phyloP scores from a whole-genome alignment of 805 yeast species.

The Saccharomycopsis sp. region DNA sequence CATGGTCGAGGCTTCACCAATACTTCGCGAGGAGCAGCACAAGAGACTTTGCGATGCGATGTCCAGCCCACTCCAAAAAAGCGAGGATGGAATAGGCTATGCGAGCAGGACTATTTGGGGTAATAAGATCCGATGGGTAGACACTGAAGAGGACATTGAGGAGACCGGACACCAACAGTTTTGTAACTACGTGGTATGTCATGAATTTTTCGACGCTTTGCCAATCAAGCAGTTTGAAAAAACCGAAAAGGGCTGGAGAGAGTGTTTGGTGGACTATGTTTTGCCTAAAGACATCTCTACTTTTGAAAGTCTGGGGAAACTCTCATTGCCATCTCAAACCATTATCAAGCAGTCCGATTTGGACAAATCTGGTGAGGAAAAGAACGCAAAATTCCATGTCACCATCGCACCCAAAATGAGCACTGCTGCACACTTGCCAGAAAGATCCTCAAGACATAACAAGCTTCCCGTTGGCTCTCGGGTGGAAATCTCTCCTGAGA shows the following conservation, averaged over 20 bases:
- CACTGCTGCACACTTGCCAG: constrained; percentile 51
- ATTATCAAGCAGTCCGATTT: constrained; percentile 15
- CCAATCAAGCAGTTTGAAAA: constrained; percentile 64
- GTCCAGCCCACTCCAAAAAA: constrained; percentile 19
- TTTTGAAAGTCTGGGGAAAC: constrained; percentile 13
- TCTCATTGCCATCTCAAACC: constrained; percentile 23
- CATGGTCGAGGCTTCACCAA: constrained; percentile 64
- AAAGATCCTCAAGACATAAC: constrained; percentile 39
- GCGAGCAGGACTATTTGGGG: constrained; percentile 41
- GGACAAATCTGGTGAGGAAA: constrained; percentile 12
- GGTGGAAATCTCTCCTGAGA: constrained; percentile 69
- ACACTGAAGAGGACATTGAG: constrained; percentile 43
- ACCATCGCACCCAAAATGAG: constrained; percentile 52
- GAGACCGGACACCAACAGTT: constrained; percentile 20
- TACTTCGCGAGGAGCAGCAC: constrained; percentile 50
- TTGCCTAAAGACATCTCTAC: constrained; percentile 14
- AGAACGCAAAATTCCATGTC: constrained; percentile 39
- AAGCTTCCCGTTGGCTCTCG: constrained; percentile 47
- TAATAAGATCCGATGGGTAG: constrained; percentile 47
- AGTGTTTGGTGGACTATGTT: constrained; percentile 52
- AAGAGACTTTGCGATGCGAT: constrained; percentile 35
- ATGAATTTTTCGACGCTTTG: constrained; percentile 81
- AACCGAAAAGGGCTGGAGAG: constrained; percentile 70
- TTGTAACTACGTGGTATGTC: constrained; percentile 65
- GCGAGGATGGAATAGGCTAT: constrained; percentile 30